Evolutionary conservation across 2,329 filamentous ascomycete genomes (phyloP).

Genomic region (Cordyceps javanica): DNA sequence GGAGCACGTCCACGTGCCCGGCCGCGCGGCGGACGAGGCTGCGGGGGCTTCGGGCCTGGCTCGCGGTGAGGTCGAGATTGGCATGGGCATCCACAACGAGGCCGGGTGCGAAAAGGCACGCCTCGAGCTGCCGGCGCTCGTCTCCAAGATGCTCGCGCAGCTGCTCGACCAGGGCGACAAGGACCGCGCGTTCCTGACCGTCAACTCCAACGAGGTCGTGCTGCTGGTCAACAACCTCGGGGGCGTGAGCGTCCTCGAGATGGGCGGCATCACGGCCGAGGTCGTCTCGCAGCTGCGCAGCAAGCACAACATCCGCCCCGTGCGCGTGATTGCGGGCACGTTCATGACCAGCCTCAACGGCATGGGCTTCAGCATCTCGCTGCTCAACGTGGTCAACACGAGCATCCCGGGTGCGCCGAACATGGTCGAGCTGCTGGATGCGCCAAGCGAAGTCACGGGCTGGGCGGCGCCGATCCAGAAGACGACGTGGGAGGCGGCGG

Average conservation of each 20-base stretch:
- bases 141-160: conserved; percentile 62
- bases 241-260: conserved; percentile 64
- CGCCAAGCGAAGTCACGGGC: conserved; percentile 61
- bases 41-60: conserved; percentile 42
- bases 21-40: conserved; percentile 55
- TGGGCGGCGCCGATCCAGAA: conserved; percentile 61
- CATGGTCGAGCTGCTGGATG: conserved; percentile 65
- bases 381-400: conserved; percentile 58
- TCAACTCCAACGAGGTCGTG: conserved; percentile 59
- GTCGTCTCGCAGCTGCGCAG: conserved; percentile 56
- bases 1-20: conserved; percentile 89
- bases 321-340: conserved; percentile 60
- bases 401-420: conserved; percentile 48
- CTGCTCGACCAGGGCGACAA: conserved; percentile 59
- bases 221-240: conserved; percentile 72
- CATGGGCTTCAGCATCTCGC: conserved; percentile 65
- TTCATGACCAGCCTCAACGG: conserved; percentile 78
- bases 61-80: conserved; percentile 54
- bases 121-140: conserved; percentile 47
- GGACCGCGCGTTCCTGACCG: conserved; percentile 63
- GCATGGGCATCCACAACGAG: conserved; percentile 77
- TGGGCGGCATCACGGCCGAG: conserved; percentile 66
- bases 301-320: conserved; percentile 54
- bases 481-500: conserved; percentile 57
- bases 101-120: conserved; percentile 48